Percentiles rank a stretch among this genome's conserved stretches.
Conservation (phyloP, 768 basidiomycete species). For the Amanita brunnescens region DNA sequence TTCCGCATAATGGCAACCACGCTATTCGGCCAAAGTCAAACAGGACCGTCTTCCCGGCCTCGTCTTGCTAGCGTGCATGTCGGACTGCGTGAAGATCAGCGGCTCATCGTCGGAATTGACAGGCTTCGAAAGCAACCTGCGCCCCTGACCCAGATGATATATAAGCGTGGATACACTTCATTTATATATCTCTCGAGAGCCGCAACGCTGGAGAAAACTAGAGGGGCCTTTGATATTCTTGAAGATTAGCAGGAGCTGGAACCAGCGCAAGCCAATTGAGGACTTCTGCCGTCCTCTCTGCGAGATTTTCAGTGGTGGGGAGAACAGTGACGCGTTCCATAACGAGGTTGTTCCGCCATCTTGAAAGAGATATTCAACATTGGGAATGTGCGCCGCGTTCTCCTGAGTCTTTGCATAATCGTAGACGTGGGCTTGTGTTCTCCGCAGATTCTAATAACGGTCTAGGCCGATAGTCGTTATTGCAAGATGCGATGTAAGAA, state of each 20-base stretch:
- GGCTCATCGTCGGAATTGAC: neutral
- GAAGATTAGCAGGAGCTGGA: too few species aligned
- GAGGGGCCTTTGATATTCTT: too few species aligned
- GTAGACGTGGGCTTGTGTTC: neutral
- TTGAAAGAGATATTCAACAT: too few species aligned
- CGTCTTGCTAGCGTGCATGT: too few species aligned
- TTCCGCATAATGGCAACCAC: constrained; percentile 4
- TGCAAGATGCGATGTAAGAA: constrained; percentile 1
- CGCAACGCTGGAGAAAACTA: neutral
- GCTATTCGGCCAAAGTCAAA: constrained; percentile 4
- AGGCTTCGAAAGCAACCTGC: neutral
- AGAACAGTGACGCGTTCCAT: too few species aligned
- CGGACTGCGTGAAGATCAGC: neutral
- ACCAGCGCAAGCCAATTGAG: too few species aligned
- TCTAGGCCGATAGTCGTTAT: neutral
- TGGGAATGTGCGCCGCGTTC: too few species aligned
- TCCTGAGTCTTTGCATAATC: too few species aligned
- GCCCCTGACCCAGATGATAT: constrained; percentile 7
- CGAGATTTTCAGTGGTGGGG: too few species aligned
- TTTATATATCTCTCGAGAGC: constrained; percentile 4
- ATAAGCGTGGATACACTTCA: constrained; percentile 5
- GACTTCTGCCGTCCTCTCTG: too few species aligned
- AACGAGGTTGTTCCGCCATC: too few species aligned
- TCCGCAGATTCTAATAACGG: neutral
- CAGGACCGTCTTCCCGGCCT: constrained; percentile 3